A percentile compares a stretch with the other conserved stretches of the same genome.
phyloP scores from a whole-genome alignment of 768 basidiomycete species.

The Hypholoma fasciculare region DNA sequence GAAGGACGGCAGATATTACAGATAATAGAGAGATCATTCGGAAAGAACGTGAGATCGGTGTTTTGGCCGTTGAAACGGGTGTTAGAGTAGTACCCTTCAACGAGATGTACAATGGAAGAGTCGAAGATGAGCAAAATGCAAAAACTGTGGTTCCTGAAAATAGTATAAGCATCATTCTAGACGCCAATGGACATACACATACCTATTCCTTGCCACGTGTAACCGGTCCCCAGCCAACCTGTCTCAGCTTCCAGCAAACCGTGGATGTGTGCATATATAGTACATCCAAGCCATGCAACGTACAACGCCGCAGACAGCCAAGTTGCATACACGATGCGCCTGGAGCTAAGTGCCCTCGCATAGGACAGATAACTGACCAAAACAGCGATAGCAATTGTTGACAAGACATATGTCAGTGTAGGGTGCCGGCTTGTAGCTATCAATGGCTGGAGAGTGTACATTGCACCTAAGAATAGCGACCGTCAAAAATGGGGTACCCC shows the following conservation, averaged over 20 bases:
- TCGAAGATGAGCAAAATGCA: constrained; percentile 63
- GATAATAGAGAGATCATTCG: constrained; percentile 53
- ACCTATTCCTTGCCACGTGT: constrained; percentile 69
- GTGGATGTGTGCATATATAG: constrained; percentile 50
- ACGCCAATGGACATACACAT: constrained; percentile 25
- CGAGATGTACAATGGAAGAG: constrained; percentile 65
- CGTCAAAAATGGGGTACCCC: background rate
- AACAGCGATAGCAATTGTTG: constrained; percentile 42
- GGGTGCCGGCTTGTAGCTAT: constrained; percentile 32
- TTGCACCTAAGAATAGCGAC: constrained; percentile 42
- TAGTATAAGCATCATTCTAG: background rate
- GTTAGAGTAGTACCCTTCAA: constrained; percentile 42
- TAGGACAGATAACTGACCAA: constrained; percentile 51
- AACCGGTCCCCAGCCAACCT: constrained; percentile 41
- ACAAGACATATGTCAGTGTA: constrained; percentile 34
- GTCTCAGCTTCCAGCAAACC: constrained; percentile 38
- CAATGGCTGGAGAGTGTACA: constrained; percentile 50
- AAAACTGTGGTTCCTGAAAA: constrained; percentile 58
- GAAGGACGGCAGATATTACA: constrained; percentile 42
- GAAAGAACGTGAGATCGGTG: constrained; percentile 55
- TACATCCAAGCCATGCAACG: constrained; percentile 57
- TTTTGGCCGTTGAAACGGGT: constrained; percentile 40
- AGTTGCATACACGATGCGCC: constrained; percentile 53
- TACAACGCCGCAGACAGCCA: constrained; percentile 62
- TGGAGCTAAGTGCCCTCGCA: constrained; percentile 54